Base-by-base conservation (phyloP, 768 basidiomycete genomes). In the Suillus plorans region DNA sequence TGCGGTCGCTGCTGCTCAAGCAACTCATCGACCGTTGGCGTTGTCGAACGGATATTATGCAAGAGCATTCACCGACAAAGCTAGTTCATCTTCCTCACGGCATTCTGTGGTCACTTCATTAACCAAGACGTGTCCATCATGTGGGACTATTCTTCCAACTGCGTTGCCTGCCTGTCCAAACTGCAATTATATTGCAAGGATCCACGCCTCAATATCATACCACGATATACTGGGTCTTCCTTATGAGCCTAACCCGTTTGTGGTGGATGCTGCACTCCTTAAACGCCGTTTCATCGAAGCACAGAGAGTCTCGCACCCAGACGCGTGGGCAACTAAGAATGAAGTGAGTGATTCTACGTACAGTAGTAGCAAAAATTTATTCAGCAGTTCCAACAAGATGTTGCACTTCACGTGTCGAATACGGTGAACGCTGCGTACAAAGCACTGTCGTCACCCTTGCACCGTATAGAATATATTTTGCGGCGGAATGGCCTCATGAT, bases 291-390 rank as follows among this genome's bases (percentile, higher is more conserved):
- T 94, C 73, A 79, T 90, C 41, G 78, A 83, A 55, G 85, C 90
- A 4, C 95, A 97, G 72, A 82, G 86, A 25, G 78, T 86, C 25
- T 88, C 92, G 60, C 95, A 98, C 79, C 95, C 95, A 0, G 95
- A 98, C 74, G 82, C 87, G 14, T 97, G 92, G 90, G 84, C 87
- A 41, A 84, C 86, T 37, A 83, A 85, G 71, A 86, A 87, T 63
- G 76, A 83, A 65, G 91, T 90, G 67, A 61, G 76, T 64, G 55
- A 65, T n/a, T 41, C 39, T 61, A 53, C 22, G 58, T 63, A 53
- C 18, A 8, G 36, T n/a, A 25, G 20, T 18, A 31, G 14, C 25
- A 20, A 41, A 39, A 3, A 28, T 31, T 59, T 53, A 65, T 60
- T 36, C 64, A 18, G 63, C 62, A 76, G 75, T 52, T n/a, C 5